These are phyloP conservation scores for Sphaceloma murrayae DNA, from an alignment of 2,329 filamentous ascomycete genomes.

Conservation along the genomic window DNA sequence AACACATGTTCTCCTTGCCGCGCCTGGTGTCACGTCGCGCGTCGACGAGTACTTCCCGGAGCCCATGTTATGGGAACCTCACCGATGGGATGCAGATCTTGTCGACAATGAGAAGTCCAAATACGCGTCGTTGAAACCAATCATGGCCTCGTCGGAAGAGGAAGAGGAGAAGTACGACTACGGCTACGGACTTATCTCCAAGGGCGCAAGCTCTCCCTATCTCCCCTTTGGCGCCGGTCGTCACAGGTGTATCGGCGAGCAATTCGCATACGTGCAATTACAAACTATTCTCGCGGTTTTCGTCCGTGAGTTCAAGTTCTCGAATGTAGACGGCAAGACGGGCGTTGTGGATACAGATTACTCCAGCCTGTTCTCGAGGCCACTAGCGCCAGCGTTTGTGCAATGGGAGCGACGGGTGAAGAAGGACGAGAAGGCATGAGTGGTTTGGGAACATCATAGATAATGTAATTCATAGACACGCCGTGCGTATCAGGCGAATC, in stretches of 20 bases:
- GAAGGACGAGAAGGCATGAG: constrained; percentile 19
- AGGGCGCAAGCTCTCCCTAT: constrained; percentile 82
- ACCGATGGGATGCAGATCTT: constrained; percentile 66
- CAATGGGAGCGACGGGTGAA: constrained; percentile 61
- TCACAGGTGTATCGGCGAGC: constrained; percentile 92
- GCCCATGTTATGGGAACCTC: constrained; percentile 75
- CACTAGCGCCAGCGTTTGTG: constrained; percentile 45
- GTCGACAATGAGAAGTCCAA: constrained; percentile 41
- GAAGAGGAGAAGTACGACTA: constrained; percentile 71
- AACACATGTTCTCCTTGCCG: constrained; percentile 70
- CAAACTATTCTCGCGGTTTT: constrained; percentile 72
- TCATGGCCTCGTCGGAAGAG: constrained; percentile 34
- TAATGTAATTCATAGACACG: no score
- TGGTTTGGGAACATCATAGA: no score
- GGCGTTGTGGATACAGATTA: constrained; percentile 62
- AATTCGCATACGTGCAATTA: constrained; percentile 89
- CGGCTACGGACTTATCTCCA: constrained; percentile 85
- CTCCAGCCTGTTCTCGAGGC: constrained; percentile 42
- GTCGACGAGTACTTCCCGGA: constrained; percentile 71
- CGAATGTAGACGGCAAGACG: constrained; percentile 61
- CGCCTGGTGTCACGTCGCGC: constrained; percentile 70
- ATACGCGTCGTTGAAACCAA: constrained; percentile 25
- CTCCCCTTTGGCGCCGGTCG: constrained; percentile 88
- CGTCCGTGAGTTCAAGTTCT: constrained; percentile 70
- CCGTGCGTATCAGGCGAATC: background rate